Evolutionary conservation across 2,329 filamentous ascomycete species (phyloP).

Genomic region (Cryphonectria nitschkei): DNA sequence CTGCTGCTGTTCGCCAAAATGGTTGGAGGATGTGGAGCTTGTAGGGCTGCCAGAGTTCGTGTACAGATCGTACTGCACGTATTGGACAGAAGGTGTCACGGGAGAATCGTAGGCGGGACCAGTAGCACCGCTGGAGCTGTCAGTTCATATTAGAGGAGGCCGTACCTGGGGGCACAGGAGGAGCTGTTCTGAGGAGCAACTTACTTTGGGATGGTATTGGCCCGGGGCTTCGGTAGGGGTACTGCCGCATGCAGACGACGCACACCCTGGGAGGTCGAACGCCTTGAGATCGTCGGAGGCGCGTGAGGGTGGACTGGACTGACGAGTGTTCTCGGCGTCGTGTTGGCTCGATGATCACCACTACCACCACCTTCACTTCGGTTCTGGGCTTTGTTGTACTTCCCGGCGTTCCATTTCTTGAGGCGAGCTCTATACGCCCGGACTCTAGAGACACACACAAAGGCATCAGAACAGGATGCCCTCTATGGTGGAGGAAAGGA

Average conservation of each 20-base stretch:
- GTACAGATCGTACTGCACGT: background rate
- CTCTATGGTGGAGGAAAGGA: conserved; percentile 5
- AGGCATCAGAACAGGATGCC: conserved; percentile 1
- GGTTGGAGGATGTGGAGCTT: background rate
- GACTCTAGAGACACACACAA: conserved; percentile 32
- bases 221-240: background rate
- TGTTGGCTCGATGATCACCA: background rate
- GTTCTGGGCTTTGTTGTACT: conserved; percentile 44
- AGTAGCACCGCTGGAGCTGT: background rate
- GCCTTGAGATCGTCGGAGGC: background rate
- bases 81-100: background rate
- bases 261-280: background rate
- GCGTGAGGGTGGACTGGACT: background rate
- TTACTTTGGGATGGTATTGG: background rate
- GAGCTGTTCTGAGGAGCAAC: background rate
- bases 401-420: conserved; percentile 49
- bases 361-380: background rate
- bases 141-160: background rate
- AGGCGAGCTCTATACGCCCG: conserved; percentile 55
- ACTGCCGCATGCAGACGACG: background rate
- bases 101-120: background rate
- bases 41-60: background rate
- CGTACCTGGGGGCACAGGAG: background rate
- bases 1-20: background rate
- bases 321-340: background rate